Base-by-base conservation (phyloP, 2,329 filamentous ascomycete species). In the Colletotrichum ledebouriae region DNA sequence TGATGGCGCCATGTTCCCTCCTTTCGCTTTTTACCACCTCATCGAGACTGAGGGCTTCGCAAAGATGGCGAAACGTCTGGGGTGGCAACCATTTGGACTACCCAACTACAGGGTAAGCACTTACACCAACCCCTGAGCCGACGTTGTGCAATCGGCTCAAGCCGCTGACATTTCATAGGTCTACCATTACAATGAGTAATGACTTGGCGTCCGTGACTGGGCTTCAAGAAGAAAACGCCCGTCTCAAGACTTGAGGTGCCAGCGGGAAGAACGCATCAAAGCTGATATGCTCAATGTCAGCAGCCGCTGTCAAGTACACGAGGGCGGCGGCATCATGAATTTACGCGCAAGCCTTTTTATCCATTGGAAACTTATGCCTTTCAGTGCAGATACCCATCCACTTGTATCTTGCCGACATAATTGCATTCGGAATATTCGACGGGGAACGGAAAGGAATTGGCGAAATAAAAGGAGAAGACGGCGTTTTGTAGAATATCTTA, bases 41-140 rank as follows among this genome's bases (percentile, higher is more conserved):
- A 97, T 99, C 70, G 96, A 99, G 84, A 98, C 96, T 0, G 96
- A 99, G 77, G 96, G 96, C 0, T 99, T 99, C 76, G 94, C 96
- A 17, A 97, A 95, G 82, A 99, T 99, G 96, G 94, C 94, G 12
- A 91, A 89, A 78, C 86, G 96, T 72, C 80, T 99, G 76, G 94
- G 94, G 56, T 98, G 94, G 90, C 86, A 91, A 70, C 88, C 92
- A 67, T 94, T 87, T 73, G 96, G 96, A n/a, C 82, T 98, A 76
- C 96, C 96, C 47, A 97, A 98, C 82, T 99, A 99, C 82, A 94
- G 95, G 86, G 96, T 98, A 82, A 78, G 88, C 81, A 58, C 2
- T 29, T 29, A 7, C 29, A 47, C 44, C 61, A 49, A 39, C 58
- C 33, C 46, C 7, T 25, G 49, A 41, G 22, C 25, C 17, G 6